Base-by-base conservation (phyloP, 306 rosid species). In the Clitoria ternatea region DNA sequence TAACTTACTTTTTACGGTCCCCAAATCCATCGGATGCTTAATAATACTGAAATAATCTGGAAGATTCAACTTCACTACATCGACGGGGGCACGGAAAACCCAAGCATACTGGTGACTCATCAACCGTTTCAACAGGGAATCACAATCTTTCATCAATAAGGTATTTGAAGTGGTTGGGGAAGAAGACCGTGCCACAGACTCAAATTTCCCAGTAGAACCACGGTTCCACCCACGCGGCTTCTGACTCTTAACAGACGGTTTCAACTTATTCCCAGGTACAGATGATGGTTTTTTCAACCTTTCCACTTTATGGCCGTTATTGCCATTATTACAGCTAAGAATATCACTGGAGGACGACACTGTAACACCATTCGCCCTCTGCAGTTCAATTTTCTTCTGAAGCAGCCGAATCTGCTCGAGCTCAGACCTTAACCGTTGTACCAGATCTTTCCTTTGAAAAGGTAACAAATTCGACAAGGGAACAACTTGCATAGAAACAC, bases 1-100 rank as follows among this genome's bases (percentile, higher is more conserved):
- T 45, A 88, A 24, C 78, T 89, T 91, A 44, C 55, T 62, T 72
- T 91, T 84, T 59, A 91, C 30, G 27, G 88, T 89, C 64, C 97
- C 97, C 72, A 91, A 79, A 77, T 91, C 97, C 96, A 91, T 91
- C 11, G 97, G 97, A 57, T 73, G 75, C 81, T 91, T 91, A 33
- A 91, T 89, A 43, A 91, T 66, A 36, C 54, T 83, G 62, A 83
- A 85, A 80, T 91, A 91, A 78, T 88, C 97, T 0, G 89, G 91
- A 77, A 91, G 80, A 57, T 91, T 91, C 81, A 91, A 73, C 82
- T 87, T 82, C 72, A 71, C 91, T 4, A 67, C 83, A 85, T 91
- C 97, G 33, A 91, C 97, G 74, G 97, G 96, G 45, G 82, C 39
- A 20, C 80, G 82, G 78, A 91, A 91, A 61, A 87, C 88, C 96